A percentile compares a stretch with the other conserved stretches of the same genome.
These are phyloP conservation scores for Pseudonectria foliicola DNA, from an alignment of 2,329 filamentous ascomycete species.

Conservation along the genomic window DNA sequence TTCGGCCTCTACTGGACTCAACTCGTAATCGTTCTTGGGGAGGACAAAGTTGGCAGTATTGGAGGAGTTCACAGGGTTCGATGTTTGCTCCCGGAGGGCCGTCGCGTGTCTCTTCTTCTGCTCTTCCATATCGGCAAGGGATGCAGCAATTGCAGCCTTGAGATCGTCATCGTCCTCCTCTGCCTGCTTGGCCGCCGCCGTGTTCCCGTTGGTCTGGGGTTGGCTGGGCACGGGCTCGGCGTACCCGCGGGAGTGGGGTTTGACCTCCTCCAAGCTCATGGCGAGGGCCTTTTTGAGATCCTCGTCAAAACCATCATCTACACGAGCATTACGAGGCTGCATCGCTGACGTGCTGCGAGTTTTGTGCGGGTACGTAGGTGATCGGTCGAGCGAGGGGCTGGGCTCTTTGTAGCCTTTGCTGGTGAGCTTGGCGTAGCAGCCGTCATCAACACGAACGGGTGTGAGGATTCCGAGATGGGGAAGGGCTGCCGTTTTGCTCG, in stretches of 20 bases:
- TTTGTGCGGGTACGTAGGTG: constrained; percentile 49
- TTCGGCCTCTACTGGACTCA: constrained; percentile 88
- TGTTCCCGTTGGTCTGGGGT: constrained; percentile 30
- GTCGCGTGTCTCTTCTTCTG: constrained; percentile 89
- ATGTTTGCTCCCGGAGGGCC: constrained; percentile 71
- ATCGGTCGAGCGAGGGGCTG: constrained; percentile 40
- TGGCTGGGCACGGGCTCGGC: constrained; percentile 47
- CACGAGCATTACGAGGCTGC: constrained; percentile 83
- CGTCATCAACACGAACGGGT: constrained; percentile 89
- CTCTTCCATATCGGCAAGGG: constrained; percentile 93
- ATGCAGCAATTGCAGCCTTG: constrained; percentile 91
- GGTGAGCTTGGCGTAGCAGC: constrained; percentile 83
- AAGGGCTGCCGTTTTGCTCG: constrained; percentile 77
- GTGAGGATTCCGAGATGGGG: constrained; percentile 90
- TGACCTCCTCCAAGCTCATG: constrained; percentile 94
- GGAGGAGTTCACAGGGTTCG: constrained; percentile 28
- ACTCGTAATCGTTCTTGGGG: constrained; percentile 88
- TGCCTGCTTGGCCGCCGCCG: constrained; percentile 36
- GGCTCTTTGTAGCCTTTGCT: constrained; percentile 49
- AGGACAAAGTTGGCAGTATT: constrained; percentile 46
- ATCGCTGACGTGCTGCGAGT: constrained; percentile 61
- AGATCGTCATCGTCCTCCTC: constrained; percentile 91
- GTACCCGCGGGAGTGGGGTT: constrained; percentile 67
- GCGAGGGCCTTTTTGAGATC: constrained; percentile 88
- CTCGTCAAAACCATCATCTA: constrained; percentile 89